A percentile compares a stretch with the other conserved stretches of the same genome.
Evolutionary conservation across 2,329 filamentous ascomycete species (phyloP).

Genomic region (Aspergillus glaucus): DNA sequence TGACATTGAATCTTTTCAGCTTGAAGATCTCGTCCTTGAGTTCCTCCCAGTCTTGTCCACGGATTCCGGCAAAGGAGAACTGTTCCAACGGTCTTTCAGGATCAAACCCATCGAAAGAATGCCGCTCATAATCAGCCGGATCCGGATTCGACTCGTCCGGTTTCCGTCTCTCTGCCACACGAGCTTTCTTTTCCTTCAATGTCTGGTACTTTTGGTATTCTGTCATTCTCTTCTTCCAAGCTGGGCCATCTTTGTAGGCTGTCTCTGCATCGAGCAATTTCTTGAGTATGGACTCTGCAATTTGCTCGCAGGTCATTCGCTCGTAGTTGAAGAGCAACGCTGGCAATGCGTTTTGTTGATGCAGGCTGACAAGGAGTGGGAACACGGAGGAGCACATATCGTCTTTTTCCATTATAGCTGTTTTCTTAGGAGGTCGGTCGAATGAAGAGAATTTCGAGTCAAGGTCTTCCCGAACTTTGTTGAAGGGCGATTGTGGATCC

Average conservation of each 20-base stretch:
- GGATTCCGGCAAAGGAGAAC: slow-evolving; percentile 50
- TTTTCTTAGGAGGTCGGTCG: not conserved
- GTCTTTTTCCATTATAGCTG: slow-evolving; percentile 15
- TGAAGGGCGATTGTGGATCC: slow-evolving; percentile 48
- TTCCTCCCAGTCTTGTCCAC: not conserved
- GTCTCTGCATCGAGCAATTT: slow-evolving; percentile 52
- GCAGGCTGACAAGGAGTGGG: slow-evolving; percentile 41
- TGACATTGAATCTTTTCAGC: not conserved
- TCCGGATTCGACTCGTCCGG: slow-evolving; percentile 4
- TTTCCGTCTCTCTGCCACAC: slow-evolving; percentile 31
- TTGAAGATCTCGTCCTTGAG: not conserved
- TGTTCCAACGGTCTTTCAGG: slow-evolving; percentile 52
- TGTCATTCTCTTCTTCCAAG: slow-evolving; percentile 57
- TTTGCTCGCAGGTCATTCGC: slow-evolving; percentile 56
- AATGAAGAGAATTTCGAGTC: not conserved
- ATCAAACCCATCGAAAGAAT: slow-evolving; percentile 59
- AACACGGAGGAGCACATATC: slow-evolving; percentile 45
- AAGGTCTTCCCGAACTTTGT: slow-evolving; percentile 47
- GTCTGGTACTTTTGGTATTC: slow-evolving; percentile 46
- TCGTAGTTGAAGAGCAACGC: slow-evolving; percentile 76
- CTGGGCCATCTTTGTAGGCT: slow-evolving; percentile 37
- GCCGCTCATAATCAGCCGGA: slow-evolving; percentile 36
- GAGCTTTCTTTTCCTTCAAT: slow-evolving; percentile 1
- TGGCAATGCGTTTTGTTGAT: slow-evolving; percentile 60
- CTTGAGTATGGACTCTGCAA: slow-evolving; percentile 41